A percentile compares a stretch with the other conserved stretches of the same genome.
Evolutionary conservation across 1,284 basidiomycete species (phyloP).

Genomic region (Rhizoctonia solani): DNA sequence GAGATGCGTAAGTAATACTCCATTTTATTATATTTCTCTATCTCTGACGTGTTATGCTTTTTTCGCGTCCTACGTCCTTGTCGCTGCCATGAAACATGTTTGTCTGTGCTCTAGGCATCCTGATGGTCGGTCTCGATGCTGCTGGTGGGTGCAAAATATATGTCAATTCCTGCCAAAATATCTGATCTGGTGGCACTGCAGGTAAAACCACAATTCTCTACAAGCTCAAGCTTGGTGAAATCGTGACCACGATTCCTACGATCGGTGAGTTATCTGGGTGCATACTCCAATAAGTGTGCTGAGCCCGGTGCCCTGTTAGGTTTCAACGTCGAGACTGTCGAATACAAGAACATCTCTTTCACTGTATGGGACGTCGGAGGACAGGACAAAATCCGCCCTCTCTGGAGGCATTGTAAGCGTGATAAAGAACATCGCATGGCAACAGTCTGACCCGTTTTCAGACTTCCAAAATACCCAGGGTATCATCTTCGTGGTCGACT

Average conservation of each 20-base stretch:
- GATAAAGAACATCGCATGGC: background rate
- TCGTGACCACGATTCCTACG: conserved; percentile 98
- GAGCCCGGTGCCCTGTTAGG: conserved; percentile 54
- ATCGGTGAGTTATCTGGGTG: conserved; percentile 68
- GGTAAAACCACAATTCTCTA: conserved; percentile 95
- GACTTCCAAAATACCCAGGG: conserved; percentile 99
- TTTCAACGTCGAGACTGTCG: conserved; percentile 97
- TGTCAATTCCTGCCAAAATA: background rate
- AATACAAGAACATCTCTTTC: conserved; percentile 92
- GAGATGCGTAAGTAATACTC: conserved; percentile 86
- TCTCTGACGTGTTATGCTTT: conserved; percentile 23
- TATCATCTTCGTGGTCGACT: conserved; percentile 99
- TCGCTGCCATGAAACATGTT: background rate
- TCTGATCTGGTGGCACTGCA: conserved; percentile 11
- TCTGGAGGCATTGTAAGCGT: conserved; percentile 97
- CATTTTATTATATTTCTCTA: conserved; percentile 34
- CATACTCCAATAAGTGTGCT: conserved; percentile 41
- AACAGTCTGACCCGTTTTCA: conserved; percentile 45
- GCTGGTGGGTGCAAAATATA: conserved; percentile 59
- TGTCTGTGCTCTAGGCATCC: conserved; percentile 51
- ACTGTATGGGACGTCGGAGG: conserved; percentile 91
- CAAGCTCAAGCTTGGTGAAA: conserved; percentile 98
- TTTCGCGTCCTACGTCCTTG: background rate
- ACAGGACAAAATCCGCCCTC: conserved; percentile 83
- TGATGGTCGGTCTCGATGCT: conserved; percentile 91